A percentile compares a stretch with the other conserved stretches of the same genome.
Conservation (phyloP, 176 grass and related monocot genomes). For the Musa itinerans region DNA sequence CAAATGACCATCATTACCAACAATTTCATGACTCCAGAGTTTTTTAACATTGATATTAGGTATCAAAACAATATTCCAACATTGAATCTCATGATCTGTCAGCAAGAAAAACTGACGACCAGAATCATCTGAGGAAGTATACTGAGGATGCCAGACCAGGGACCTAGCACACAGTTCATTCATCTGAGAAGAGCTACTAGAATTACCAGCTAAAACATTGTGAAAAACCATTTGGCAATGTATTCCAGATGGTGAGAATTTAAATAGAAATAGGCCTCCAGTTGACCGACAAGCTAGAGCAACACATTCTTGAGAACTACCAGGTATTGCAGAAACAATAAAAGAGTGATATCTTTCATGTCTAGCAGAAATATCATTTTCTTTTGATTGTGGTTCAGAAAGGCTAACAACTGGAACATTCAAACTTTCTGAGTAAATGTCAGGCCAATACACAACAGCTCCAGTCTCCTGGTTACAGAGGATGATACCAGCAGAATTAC, state of each 20-base stretch:
- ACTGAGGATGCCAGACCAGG: constrained; percentile 59
- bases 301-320: constrained; percentile 42
- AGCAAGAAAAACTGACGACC: constrained; percentile 67
- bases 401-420: constrained; percentile 40
- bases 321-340: constrained; percentile 50
- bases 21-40: constrained; percentile 57
- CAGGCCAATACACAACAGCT: constrained; percentile 71
- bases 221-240: constrained; percentile 33
- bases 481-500: constrained; percentile 53
- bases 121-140: constrained; percentile 32
- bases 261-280: constrained; percentile 59
- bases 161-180: constrained; percentile 44
- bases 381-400: constrained; percentile 12
- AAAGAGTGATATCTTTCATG: constrained; percentile 50
- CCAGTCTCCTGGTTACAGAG: constrained; percentile 59
- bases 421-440: constrained; percentile 49
- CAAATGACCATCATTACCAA: constrained; percentile 69
- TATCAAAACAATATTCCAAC: constrained; percentile 57
- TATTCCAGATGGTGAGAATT: constrained; percentile 49
- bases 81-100: constrained; percentile 70
- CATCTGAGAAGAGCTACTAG: constrained; percentile 30
- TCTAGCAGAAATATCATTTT: constrained; percentile 29
- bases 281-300: constrained; percentile 49
- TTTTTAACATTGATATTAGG: constrained; percentile 43
- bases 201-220: constrained; percentile 29